A percentile compares a stretch with the other conserved stretches of the same genome.
Evolutionary conservation across 2,329 filamentous ascomycete species (phyloP).

Genomic region (Orbilia ellipsospora): DNA sequence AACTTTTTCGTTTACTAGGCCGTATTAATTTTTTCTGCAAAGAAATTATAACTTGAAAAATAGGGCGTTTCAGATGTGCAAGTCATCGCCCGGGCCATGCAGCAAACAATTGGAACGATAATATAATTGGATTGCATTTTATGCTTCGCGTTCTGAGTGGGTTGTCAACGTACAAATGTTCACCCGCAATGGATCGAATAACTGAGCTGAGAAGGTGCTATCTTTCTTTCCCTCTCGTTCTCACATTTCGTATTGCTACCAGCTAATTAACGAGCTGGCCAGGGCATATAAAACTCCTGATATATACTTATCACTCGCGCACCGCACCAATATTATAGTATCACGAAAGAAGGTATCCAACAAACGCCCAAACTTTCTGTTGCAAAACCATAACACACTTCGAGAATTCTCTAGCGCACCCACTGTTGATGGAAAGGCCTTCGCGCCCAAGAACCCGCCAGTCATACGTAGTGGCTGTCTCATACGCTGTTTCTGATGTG

Average conservation of each 20-base stretch:
- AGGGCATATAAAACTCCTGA: slow-evolving; percentile 45
- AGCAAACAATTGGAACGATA: slow-evolving; percentile 29
- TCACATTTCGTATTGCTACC: slow-evolving; percentile 9
- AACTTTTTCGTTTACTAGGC: slow-evolving; percentile 18
- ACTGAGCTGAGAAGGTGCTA: slow-evolving; percentile 14
- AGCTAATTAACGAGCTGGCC: slow-evolving; percentile 9
- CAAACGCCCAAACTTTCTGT: slow-evolving; percentile 25
- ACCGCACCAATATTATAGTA: slow-evolving; percentile 4
- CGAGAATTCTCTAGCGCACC: slow-evolving; percentile 12
- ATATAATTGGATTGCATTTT: background rate
- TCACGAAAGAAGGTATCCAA: slow-evolving; percentile 31
- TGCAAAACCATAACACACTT: slow-evolving; percentile 39
- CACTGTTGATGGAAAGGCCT: background rate
- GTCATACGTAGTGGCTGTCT: slow-evolving; percentile 44
- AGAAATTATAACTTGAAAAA: slow-evolving; percentile 33
- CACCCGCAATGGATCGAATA: slow-evolving; percentile 14
- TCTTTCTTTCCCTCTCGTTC: slow-evolving; percentile 11
- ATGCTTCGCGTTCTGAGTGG: background rate
- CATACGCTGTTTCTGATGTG: slow-evolving; percentile 44
- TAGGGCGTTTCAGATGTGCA: slow-evolving; percentile 55
- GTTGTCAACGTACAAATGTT: background rate
- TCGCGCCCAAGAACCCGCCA: slow-evolving; percentile 21
- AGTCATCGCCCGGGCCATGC: slow-evolving; percentile 48
- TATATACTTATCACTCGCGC: slow-evolving; percentile 23
- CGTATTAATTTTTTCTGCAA: slow-evolving; percentile 32